phyloP scores from a whole-genome alignment of 306 rosid species.

The Heteromeles arbutifolia region DNA sequence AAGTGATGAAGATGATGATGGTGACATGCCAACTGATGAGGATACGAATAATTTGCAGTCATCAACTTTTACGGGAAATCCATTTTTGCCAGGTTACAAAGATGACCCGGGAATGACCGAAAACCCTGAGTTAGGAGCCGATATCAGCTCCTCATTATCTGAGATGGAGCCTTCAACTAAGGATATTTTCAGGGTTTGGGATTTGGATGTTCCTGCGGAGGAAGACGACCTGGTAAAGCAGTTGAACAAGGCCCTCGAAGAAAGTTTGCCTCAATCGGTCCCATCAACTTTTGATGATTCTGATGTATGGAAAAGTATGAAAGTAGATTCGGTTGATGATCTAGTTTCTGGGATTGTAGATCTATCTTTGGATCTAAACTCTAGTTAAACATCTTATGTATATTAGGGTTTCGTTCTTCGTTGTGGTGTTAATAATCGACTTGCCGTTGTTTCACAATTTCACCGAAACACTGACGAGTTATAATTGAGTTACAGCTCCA shows the following conservation, averaged over 20 bases:
- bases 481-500: too few relatives aligned
- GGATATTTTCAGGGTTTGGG: conserved; percentile 71
- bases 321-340: conserved; percentile 31
- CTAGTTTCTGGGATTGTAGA: conserved; percentile 40
- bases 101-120: conserved; percentile 27
- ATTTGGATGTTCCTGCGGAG: conserved; percentile 48
- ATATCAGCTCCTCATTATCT: conserved; percentile 13
- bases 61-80: conserved; percentile 38
- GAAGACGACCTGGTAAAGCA: conserved; percentile 57
- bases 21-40: conserved; percentile 17
- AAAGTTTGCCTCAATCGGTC: conserved; percentile 16
- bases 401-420: not conserved
- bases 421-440: not conserved
- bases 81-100: conserved; percentile 65
- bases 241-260: conserved; percentile 40
- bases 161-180: conserved; percentile 32
- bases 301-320: conserved; percentile 20
- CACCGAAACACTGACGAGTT: not conserved
- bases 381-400: not conserved
- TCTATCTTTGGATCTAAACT: conserved; percentile 34
- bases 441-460: not conserved
- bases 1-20: conserved; percentile 15
- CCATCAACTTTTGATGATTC: conserved; percentile 28
- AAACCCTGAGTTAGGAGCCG: conserved; percentile 6
- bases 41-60: conserved; percentile 15